Evolutionary conservation across 805 yeast genomes (phyloP).

Genomic region (Kodamaea hsintzibuensis): DNA sequence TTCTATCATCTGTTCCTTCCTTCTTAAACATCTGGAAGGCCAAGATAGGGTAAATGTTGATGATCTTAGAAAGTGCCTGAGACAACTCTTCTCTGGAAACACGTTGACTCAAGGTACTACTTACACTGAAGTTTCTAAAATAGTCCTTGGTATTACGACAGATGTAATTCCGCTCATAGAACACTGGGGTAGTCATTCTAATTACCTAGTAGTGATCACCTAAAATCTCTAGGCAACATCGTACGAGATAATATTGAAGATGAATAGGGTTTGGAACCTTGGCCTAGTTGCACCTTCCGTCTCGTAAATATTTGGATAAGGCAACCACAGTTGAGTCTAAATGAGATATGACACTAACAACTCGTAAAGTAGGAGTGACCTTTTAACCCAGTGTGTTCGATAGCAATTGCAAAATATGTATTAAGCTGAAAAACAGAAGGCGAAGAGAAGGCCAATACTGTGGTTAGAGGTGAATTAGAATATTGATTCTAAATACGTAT

Average conservation of each 20-base stretch:
- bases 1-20: constrained; percentile 2
- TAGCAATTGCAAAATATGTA: too few species aligned
- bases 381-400: too few species aligned
- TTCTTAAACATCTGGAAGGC: constrained; percentile 3
- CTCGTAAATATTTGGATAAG: too few species aligned
- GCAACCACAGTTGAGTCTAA: too few species aligned
- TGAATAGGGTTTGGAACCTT: too few species aligned
- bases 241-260: neutral
- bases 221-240: neutral
- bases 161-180: constrained; percentile 1
- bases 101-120: neutral
- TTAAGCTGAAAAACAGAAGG: too few species aligned
- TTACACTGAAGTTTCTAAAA: constrained; percentile 3
- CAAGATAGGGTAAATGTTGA: neutral
- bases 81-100: neutral
- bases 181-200: neutral
- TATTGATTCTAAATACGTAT: too few species aligned
- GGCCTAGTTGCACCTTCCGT: too few species aligned
- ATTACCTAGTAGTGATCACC: neutral
- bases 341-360: too few species aligned
- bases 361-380: too few species aligned
- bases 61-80: neutral
- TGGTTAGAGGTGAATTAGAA: too few species aligned
- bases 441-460: too few species aligned
- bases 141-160: constrained; percentile 1